Evolutionary conservation across 2,329 filamentous ascomycete genomes (phyloP).

Genomic region (Torrubiellomyces zombiae): DNA sequence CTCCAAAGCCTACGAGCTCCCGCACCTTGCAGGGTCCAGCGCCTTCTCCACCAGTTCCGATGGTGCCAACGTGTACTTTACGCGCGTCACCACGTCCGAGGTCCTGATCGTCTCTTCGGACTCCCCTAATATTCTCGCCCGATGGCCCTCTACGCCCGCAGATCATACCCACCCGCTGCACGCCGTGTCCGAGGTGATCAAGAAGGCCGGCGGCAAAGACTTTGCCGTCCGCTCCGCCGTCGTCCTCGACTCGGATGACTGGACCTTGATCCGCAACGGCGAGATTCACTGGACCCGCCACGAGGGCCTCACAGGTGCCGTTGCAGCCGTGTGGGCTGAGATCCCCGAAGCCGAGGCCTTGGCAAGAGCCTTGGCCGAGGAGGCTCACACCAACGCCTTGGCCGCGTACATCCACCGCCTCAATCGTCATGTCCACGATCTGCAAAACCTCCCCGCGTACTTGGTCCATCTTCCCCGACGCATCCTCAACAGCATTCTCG

Average conservation of each 20-base stretch:
- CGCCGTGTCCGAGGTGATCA: slow-evolving; percentile 67
- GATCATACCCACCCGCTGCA: slow-evolving; percentile 36
- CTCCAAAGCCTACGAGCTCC: slow-evolving; percentile 65
- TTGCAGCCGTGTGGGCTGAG: slow-evolving; percentile 67
- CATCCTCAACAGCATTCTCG: slow-evolving; percentile 47
- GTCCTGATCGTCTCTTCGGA: slow-evolving; percentile 57
- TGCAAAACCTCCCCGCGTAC: slow-evolving; percentile 60
- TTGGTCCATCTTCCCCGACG: slow-evolving; percentile 51
- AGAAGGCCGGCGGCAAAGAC: slow-evolving; percentile 43
- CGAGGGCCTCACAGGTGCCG: slow-evolving; percentile 66
- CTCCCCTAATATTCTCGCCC: slow-evolving; percentile 59
- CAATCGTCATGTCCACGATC: slow-evolving; percentile 62
- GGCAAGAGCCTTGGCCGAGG: slow-evolving; percentile 66
- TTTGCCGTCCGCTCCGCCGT: slow-evolving; percentile 68
- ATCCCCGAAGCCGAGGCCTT: slow-evolving; percentile 57
- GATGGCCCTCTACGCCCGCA: slow-evolving; percentile 45
- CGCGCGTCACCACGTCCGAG: slow-evolving; percentile 60
- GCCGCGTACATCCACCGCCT: slow-evolving; percentile 80
- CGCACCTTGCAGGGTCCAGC: slow-evolving; percentile 51
- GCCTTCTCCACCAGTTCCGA: slow-evolving; percentile 65
- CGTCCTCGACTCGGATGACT: slow-evolving; percentile 52
- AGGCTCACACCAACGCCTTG: slow-evolving; percentile 66
- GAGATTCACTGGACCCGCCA: slow-evolving; percentile 63
- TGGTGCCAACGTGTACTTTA: slow-evolving; percentile 77
- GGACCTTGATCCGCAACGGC: slow-evolving; percentile 72